Evolutionary conservation across 2,329 filamentous ascomycete species (phyloP).

Genomic region (Cladosporium oxysporum): DNA sequence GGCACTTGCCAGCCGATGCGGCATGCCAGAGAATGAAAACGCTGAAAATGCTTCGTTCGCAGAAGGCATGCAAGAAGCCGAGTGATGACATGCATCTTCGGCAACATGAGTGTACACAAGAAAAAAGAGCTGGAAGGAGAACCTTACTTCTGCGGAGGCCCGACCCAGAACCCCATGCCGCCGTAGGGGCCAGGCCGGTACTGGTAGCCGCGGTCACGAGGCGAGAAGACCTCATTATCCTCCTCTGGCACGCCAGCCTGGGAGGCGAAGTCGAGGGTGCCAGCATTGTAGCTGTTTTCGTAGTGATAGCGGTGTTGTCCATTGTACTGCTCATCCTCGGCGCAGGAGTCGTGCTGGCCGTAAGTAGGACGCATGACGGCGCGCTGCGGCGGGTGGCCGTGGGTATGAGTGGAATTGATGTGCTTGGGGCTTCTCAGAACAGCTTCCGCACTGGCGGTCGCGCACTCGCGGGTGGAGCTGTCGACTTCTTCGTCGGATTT

Average conservation of each 20-base stretch:
- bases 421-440: slow-evolving; percentile 3
- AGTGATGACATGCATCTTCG: not conserved
- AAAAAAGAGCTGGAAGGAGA: not conserved
- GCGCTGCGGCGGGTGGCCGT: slow-evolving; percentile 4
- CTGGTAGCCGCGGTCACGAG: slow-evolving; percentile 1
- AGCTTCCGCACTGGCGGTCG: not conserved
- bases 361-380: not conserved
- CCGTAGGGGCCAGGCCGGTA: not conserved
- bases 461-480: slow-evolving; percentile 1
- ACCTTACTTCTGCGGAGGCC: slow-evolving; percentile 8
- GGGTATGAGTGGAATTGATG: not conserved
- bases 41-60: not conserved
- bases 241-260: not conserved
- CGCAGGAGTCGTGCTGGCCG: not conserved
- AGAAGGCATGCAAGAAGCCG: not conserved
- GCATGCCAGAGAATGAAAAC: not conserved
- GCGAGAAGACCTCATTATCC: slow-evolving; percentile 6
- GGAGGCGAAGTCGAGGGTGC: not conserved
- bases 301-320: not conserved
- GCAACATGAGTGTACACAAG: not conserved
- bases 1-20: not conserved
- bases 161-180: not conserved
- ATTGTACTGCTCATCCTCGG: not conserved
- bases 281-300: not conserved
- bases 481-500: not conserved